A percentile compares a stretch with the other conserved stretches of the same genome.
phyloP scores from a whole-genome alignment of 1,139 yeast species.

The Debaryomycetaceae sp. region DNA sequence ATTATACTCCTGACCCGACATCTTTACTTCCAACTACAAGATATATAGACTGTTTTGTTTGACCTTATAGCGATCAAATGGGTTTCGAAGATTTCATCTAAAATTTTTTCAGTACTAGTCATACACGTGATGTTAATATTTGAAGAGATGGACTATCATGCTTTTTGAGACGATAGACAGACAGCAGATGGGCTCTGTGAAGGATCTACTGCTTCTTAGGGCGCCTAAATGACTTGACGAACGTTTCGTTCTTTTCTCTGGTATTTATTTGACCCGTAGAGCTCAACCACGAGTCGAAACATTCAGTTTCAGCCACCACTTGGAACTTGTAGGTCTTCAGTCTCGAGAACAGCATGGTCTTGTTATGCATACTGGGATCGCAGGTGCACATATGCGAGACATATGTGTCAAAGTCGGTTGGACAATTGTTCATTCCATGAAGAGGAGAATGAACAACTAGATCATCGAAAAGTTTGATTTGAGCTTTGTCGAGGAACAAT shows the following conservation, averaged over 20 bases:
- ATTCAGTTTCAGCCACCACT: slow-evolving; percentile 3
- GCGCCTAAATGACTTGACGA: background rate
- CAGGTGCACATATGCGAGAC: slow-evolving; percentile 10
- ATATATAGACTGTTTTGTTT: background rate
- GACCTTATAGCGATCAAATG: background rate
- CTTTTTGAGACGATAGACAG: no score
- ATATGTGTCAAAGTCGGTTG: slow-evolving; percentile 11
- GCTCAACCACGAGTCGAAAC: slow-evolving; percentile 4
- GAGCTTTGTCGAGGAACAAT: slow-evolving; percentile 9
- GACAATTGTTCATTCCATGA: slow-evolving; percentile 14
- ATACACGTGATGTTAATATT: background rate
- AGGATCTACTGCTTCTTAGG: no score
- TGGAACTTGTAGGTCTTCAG: background rate
- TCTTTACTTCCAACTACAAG: slow-evolving; percentile 9
- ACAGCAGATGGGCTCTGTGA: no score
- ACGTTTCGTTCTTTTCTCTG: background rate
- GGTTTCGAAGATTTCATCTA: background rate
- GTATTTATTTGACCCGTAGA: slow-evolving; percentile 1
- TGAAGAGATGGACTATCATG: background rate
- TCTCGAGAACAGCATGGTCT: background rate
- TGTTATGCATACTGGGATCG: slow-evolving; percentile 8
- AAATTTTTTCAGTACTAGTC: background rate
- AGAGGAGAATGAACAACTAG: slow-evolving; percentile 10
- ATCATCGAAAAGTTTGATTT: slow-evolving; percentile 15
- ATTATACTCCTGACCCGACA: slow-evolving; percentile 48